Evolutionary conservation across 1,284 basidiomycete genomes (phyloP), one percentile per base, ranked within the genome.

Genomic region (Vanrija sp.): DNA sequence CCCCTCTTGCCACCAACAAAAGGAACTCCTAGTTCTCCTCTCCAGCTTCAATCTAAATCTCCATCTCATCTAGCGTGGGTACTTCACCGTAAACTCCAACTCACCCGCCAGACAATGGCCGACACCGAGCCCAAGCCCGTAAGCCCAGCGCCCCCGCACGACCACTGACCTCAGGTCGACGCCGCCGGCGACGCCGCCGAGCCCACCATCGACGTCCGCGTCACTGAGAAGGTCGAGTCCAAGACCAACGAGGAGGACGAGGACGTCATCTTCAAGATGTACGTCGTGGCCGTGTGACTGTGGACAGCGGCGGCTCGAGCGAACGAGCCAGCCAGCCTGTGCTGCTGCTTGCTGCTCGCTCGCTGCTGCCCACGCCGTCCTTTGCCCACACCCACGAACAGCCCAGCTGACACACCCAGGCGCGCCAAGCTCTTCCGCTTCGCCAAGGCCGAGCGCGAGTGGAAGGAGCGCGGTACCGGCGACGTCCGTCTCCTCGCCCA

Each of bases 351-450:
- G n/a, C n/a, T n/a, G n/a, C n/a, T n/a, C n/a, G n/a, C 21, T 23
- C 21, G 21, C 21, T 23, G 21, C 21, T 23, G 21, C 21, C 21
- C 21, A 23, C 21, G 21, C 21, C 14, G n/a, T 18, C 16, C 39
- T 8, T 42, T 19, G 39, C n/a, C 21, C 21, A 23, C 21, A 23
- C 21, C 21, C 21, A 23, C 21, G 21, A 23, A 5, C 5, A 23
- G 5, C 16, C 16, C 5, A 6, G 14, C 8, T 16, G 10, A 26
- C 54, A 57, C 43, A 57, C 18, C 4, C 67, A 98, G 94, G 86
- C 91, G 96, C 68, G 91, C 96, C 68, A 98, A 98, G 82, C 85
- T 99, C 62, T 99, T 98, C 85, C 86, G 96, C 72, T 99, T 98
- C 80, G 87, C 90, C 67, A 80, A 84, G 67, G 79, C 77, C 43